These are phyloP conservation scores for Eucalyptus polybractea DNA, from an alignment of 345 rosid genomes.

Conservation along the genomic window DNA sequence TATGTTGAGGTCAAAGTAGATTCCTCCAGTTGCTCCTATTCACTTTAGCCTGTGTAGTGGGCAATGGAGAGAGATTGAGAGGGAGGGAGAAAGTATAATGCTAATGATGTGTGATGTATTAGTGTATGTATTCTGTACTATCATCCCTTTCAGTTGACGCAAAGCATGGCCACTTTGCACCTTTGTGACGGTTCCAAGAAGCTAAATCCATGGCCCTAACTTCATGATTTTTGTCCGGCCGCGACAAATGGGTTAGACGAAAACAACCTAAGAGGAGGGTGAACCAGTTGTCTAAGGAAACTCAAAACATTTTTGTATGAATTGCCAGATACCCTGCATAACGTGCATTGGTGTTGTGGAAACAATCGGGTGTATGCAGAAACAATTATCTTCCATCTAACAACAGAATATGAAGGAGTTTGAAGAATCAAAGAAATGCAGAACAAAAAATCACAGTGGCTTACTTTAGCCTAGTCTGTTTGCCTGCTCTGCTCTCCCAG, in stretches of 20 bases:
- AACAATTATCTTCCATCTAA: neutral
- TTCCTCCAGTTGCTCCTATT: neutral
- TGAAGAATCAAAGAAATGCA: neutral
- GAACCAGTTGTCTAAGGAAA: neutral
- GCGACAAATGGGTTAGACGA: neutral
- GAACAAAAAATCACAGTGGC: neutral
- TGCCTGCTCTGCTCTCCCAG: neutral
- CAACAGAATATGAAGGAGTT: neutral
- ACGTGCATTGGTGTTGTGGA: neutral
- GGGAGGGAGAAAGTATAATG: neutral
- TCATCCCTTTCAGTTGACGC: neutral
- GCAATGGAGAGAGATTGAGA: neutral
- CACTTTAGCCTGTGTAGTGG: neutral
- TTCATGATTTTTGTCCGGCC: neutral
- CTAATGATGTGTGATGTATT: neutral
- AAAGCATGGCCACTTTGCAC: neutral
- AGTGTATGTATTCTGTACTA: neutral
- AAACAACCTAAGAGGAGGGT: neutral
- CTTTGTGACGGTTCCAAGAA: neutral
- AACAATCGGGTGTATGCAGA: neutral
- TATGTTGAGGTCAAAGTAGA: neutral
- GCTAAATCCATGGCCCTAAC: neutral
- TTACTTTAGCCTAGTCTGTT: neutral
- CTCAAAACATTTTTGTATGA: neutral
- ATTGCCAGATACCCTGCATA: neutral